These are phyloP conservation scores for Didymellaceae sp. DNA, from an alignment of 2,329 filamentous ascomycete genomes.

Conservation along the genomic window DNA sequence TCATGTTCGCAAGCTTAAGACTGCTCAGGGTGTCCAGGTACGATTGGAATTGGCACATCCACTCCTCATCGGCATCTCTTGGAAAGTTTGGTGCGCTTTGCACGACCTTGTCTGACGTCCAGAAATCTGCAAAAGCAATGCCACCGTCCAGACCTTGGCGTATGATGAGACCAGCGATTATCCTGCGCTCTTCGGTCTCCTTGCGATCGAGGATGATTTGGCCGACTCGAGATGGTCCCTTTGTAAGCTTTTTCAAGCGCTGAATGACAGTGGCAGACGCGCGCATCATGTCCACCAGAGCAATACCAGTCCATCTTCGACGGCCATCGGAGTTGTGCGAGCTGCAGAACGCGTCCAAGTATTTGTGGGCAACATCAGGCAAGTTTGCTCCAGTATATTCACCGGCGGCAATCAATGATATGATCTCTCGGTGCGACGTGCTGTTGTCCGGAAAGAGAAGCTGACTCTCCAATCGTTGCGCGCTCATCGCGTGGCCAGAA, in stretches of 20 bases:
- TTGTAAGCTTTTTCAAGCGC: constrained; percentile 20
- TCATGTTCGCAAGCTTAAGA: constrained; percentile 20
- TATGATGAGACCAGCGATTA: constrained; percentile 42
- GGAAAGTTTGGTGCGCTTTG: constrained; percentile 37
- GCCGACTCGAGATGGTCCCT: constrained; percentile 30
- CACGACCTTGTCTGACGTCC: constrained; percentile 31
- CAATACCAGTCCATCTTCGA: constrained; percentile 42
- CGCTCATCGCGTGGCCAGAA: constrained; percentile 21
- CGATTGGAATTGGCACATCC: constrained; percentile 38
- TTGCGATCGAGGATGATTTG: constrained; percentile 27
- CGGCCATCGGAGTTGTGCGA: constrained; percentile 18
- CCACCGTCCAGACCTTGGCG: constrained; percentile 30
- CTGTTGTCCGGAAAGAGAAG: constrained; percentile 31
- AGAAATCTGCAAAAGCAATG: constrained; percentile 36
- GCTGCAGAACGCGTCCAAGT: constrained; percentile 38
- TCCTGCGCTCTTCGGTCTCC: constrained; percentile 39
- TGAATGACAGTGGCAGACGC: constrained; percentile 23
- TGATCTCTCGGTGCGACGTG: constrained; percentile 25
- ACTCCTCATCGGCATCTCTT: constrained; percentile 16
- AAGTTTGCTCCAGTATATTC: constrained; percentile 17
- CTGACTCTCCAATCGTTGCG: constrained; percentile 26
- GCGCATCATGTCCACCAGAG: constrained; percentile 37
- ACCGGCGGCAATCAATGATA: constrained; percentile 23
- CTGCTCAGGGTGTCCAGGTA: constrained; percentile 36
- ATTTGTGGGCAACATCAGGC: constrained; percentile 27